Evolutionary conservation across 2,329 filamentous ascomycete species (phyloP).

Genomic region (Clonostachys rhizophaga): DNA sequence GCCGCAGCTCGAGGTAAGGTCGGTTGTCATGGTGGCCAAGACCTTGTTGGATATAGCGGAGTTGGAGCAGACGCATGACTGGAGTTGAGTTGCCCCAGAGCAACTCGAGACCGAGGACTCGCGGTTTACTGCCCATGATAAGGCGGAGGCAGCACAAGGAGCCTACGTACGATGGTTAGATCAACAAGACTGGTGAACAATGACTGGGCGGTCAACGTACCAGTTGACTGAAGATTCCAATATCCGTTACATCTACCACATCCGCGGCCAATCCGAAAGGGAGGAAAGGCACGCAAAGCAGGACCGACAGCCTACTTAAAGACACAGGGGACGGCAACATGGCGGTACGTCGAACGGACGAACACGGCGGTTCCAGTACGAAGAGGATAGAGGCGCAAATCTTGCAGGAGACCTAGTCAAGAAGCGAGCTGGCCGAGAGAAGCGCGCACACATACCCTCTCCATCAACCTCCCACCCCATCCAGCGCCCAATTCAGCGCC

Average conservation of each 20-base stretch:
- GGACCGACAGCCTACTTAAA: neutral
- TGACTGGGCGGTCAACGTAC: neutral
- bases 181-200: neutral
- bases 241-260: neutral
- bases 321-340: neutral
- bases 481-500: too few relatives aligned
- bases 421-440: neutral
- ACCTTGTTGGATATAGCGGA: conserved; percentile 32
- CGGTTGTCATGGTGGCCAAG: conserved; percentile 27
- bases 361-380: neutral
- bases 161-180: conserved; percentile 26
- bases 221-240: neutral
- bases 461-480: neutral
- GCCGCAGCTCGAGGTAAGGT: conserved; percentile 37
- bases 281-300: neutral
- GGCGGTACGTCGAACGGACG: too few relatives aligned
- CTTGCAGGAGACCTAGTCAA: neutral
- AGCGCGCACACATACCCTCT: neutral
- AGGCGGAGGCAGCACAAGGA: conserved; percentile 40
- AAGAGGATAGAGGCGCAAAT: neutral
- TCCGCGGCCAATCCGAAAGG: neutral
- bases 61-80: conserved; percentile 49
- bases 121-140: conserved; percentile 35
- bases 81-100: conserved; percentile 35
- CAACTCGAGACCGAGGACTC: conserved; percentile 34